Evolutionary conservation across 768 basidiomycete genomes (phyloP).

Genomic region (Mycena chlorophos): DNA sequence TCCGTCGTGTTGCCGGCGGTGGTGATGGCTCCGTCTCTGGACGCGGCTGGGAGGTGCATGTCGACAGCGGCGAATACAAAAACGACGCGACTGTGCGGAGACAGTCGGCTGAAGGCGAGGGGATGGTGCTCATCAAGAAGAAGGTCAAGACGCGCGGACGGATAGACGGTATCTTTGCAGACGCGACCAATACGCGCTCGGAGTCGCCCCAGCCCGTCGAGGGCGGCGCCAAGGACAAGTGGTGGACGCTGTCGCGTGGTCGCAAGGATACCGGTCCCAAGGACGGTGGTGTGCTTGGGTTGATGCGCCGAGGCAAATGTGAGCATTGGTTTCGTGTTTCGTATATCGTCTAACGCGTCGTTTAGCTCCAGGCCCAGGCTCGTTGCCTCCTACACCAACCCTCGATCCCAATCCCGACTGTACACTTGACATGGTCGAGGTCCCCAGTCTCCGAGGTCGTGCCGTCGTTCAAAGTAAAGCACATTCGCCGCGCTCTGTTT

Average conservation of each 20-base stretch:
- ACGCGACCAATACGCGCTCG: constrained; percentile 38
- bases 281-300: constrained; percentile 33
- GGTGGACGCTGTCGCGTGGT: constrained; percentile 82
- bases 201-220: constrained; percentile 31
- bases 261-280: constrained; percentile 73
- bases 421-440: constrained; percentile 22
- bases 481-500: constrained; percentile 25
- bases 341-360: not conserved
- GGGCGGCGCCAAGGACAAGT: constrained; percentile 55
- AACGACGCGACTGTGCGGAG: constrained; percentile 68
- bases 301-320: constrained; percentile 45
- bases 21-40: constrained; percentile 30
- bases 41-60: constrained; percentile 70
- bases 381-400: constrained; percentile 6
- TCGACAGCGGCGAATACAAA: constrained; percentile 62
- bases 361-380: constrained; percentile 12
- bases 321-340: constrained; percentile 19
- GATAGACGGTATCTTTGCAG: constrained; percentile 38
- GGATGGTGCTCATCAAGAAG: constrained; percentile 47
- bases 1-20: constrained; percentile 53
- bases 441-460: constrained; percentile 16
- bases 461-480: constrained; percentile 8
- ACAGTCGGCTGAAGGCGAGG: constrained; percentile 8
- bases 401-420: constrained; percentile 8
- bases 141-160: constrained; percentile 52